Evolutionary conservation across 805 yeast genomes (phyloP).

Genomic region (Brettanomyces anomalus): DNA sequence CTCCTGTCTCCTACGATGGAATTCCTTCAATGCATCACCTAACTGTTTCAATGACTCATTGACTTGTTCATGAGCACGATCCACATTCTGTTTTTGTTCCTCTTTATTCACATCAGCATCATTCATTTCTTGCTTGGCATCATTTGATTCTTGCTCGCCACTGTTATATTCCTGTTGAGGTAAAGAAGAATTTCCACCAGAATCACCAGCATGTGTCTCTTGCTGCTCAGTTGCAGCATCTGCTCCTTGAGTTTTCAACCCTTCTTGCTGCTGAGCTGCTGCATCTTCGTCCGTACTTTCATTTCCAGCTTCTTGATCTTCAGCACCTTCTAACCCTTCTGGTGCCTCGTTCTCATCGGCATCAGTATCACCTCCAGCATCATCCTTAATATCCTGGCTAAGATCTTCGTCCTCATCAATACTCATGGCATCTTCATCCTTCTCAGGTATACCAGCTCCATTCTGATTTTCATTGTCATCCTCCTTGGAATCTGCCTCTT

Average conservation of each 20-base stretch:
- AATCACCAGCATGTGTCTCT: slow-evolving; percentile 59
- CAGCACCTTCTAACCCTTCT: slow-evolving; percentile 17
- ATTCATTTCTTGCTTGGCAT: too few species aligned
- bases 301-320: slow-evolving; percentile 24
- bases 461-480: slow-evolving; percentile 22
- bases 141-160: too few species aligned
- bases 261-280: slow-evolving; percentile 26
- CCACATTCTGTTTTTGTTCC: slow-evolving; percentile 41
- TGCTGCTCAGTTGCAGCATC: slow-evolving; percentile 28
- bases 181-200: slow-evolving; percentile 38
- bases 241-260: slow-evolving; percentile 29
- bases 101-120: slow-evolving; percentile 29
- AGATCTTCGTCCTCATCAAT: slow-evolving; percentile 22
- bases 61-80: slow-evolving; percentile 56
- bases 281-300: slow-evolving; percentile 25
- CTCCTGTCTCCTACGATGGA: slow-evolving; percentile 83
- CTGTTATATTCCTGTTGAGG: slow-evolving; percentile 30
- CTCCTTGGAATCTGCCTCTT: slow-evolving; percentile 22
- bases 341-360: slow-evolving; percentile 18
- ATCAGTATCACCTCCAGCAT: slow-evolving; percentile 14
- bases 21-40: slow-evolving; percentile 88
- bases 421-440: slow-evolving; percentile 13
- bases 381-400: slow-evolving; percentile 23
- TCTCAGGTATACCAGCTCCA: slow-evolving; percentile 8
- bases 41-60: slow-evolving; percentile 75